Percentiles rank a stretch among this genome's conserved stretches.
Conservation (phyloP, 129 eudicot genomes). For the Chrysanthemum makinoi region DNA sequence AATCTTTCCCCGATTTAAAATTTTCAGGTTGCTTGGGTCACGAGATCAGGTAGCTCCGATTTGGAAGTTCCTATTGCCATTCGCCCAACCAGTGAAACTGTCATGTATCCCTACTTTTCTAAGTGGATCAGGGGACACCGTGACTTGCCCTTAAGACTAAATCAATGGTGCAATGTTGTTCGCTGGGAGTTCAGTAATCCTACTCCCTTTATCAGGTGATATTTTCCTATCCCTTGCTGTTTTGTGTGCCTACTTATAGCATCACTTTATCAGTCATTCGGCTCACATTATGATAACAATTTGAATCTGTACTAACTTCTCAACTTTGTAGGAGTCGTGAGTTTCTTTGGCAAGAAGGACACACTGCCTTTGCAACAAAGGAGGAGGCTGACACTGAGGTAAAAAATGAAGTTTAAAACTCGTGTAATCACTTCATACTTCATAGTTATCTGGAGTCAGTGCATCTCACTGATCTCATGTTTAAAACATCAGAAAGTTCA, state of each 20-base stretch:
- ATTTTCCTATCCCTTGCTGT: background rate
- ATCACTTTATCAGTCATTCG: background rate
- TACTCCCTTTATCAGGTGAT: slow-evolving; percentile 78
- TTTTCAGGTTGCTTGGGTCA: slow-evolving; percentile 86
- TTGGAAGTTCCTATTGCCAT: slow-evolving; percentile 76
- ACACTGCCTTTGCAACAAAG: slow-evolving; percentile 76
- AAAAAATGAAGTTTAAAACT: background rate
- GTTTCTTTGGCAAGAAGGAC: slow-evolving; percentile 95
- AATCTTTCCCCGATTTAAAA: background rate
- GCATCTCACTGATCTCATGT: background rate
- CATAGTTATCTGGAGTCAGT: background rate
- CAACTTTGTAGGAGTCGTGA: slow-evolving; percentile 67
- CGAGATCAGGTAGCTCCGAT: slow-evolving; percentile 71
- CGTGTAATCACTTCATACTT: background rate
- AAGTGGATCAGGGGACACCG: slow-evolving; percentile 84
- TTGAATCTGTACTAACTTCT: background rate
- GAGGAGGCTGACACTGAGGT: slow-evolving; percentile 84
- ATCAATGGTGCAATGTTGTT: slow-evolving; percentile 92
- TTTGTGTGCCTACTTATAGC: background rate
- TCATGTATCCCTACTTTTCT: slow-evolving; percentile 21
- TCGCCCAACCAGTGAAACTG: slow-evolving; percentile 83
- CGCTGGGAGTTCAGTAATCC: slow-evolving; percentile 89
- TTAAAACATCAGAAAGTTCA: too few species aligned
- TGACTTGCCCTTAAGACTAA: slow-evolving; percentile 67
- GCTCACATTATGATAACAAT: background rate